A percentile compares a stretch with the other conserved stretches of the same genome.
Conservation (phyloP, 2,329 filamentous ascomycete genomes). For the Elsinoe arachidis region DNA sequence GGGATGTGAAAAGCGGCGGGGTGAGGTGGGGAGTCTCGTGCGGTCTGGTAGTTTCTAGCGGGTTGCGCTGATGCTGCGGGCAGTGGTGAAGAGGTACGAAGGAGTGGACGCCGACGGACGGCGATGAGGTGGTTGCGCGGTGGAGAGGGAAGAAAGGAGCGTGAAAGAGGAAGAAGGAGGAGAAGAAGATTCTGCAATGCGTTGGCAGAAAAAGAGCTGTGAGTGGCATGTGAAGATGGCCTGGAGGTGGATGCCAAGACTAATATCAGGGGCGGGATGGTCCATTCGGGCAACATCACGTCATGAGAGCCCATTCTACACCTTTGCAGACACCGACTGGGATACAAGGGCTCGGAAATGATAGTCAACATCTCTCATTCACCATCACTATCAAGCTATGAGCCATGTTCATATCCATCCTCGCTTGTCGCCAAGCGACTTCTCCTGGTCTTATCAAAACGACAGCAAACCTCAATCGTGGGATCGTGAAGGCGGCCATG, state of each 20-base stretch:
- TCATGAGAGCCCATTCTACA: background rate
- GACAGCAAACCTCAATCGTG: background rate
- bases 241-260: background rate
- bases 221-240: background rate
- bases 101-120: background rate
- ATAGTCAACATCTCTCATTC: background rate
- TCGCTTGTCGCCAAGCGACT: conserved; percentile 4
- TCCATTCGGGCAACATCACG: background rate
- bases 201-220: too few species aligned
- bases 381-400: background rate
- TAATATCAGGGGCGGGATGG: background rate
- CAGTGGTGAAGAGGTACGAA: background rate
- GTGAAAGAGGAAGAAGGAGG: background rate
- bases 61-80: too few species aligned
- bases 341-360: background rate
- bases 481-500: background rate
- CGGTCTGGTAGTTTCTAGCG: too few species aligned
- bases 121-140: background rate
- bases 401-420: background rate
- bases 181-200: too few species aligned
- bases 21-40: too few species aligned
- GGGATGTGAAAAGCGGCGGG: too few species aligned
- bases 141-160: background rate
- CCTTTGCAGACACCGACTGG: background rate
- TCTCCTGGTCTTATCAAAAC: background rate